Base-by-base conservation (phyloP, 306 rosid genomes). In the Coriaria nepalensis region DNA sequence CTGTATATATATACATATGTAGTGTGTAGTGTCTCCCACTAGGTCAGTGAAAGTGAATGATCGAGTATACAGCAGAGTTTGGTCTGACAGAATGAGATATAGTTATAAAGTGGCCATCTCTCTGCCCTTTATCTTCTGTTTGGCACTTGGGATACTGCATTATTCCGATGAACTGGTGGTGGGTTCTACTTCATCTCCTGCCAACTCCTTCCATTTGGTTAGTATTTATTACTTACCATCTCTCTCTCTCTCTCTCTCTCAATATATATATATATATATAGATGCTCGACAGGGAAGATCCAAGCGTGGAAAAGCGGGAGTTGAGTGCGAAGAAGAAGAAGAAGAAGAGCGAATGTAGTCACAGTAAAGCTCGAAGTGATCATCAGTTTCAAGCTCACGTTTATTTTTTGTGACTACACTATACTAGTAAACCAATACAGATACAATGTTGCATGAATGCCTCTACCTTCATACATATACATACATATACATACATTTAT, bases 241-340 rank as follows among this genome's bases (percentile, higher is more conserved):
- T 50, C 32, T 42, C 47, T 61, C 15, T 15, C 12, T 49, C 13
- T 5, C 6, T 47, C 29, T 20, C 29, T 20, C 29, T 20, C 29
- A 1, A 20, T 1, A 20, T 3, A 20, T 20, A 3, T 20, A 20
- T 20, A 20, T 3, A 20, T 20, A 20, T 34, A n/a, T 45, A 13
- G 57, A 46, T 10, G 2, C 56, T 42, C 57, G 55, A 61, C 70
- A 77, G 87, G 75, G 48, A 66, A 60, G 47, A 53, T 63, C 12
- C 10, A 67, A 47, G 35, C 74, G 75, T 45, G 59, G 58, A 50
- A 55, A 61, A 57, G 64, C 51, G 50, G 47, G 8, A 5, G 63
- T 14, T 33, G 83, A 61, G 50, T 67, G 74, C 73, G 68, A 59
- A 55, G 52, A 70, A 51, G 66, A 51, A 44, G 70, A 47, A 55